These are phyloP conservation scores for Ceriops decandra DNA, from an alignment of 345 rosid genomes.

Conservation along the genomic window DNA sequence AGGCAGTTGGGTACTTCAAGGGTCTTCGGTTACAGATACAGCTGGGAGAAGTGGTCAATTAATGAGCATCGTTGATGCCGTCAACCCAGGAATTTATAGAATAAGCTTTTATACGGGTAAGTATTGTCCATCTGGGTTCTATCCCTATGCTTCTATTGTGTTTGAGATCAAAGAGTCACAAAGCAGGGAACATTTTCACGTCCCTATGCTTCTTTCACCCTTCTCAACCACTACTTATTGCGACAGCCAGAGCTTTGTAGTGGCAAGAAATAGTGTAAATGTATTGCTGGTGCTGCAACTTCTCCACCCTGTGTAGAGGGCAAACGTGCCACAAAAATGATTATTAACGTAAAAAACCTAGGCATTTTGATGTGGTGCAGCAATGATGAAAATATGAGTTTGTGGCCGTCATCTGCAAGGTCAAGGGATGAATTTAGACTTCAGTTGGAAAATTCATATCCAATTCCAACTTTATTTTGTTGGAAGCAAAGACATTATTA, in stretches of 20 bases:
- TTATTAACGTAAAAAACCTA: no score
- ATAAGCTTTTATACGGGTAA: slow-evolving; percentile 79
- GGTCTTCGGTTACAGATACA: slow-evolving; percentile 64
- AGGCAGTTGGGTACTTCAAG: slow-evolving; percentile 51
- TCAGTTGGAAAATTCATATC: no score
- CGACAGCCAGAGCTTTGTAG: slow-evolving; percentile 48
- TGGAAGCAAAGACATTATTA: no score
- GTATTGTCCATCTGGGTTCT: slow-evolving; percentile 70
- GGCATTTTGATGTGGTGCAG: no score
- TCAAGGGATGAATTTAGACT: no score
- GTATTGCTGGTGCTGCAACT: no score
- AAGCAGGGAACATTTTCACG: slow-evolving; percentile 76
- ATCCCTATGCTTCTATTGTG: slow-evolving; percentile 68
- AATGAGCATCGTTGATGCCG: slow-evolving; percentile 57
- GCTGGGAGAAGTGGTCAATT: slow-evolving; percentile 80
- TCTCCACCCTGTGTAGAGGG: no score
- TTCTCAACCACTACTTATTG: slow-evolving; percentile 84
- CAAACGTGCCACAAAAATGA: no score
- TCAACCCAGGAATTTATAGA: slow-evolving; percentile 72
- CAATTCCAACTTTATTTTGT: no score
- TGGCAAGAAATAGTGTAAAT: neutral
- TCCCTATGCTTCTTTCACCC: slow-evolving; percentile 79
- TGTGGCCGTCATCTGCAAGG: no score
- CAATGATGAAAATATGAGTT: no score
- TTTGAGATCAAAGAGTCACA: slow-evolving; percentile 71